Conservation (phyloP, 2,329 filamentous ascomycete genomes). For the Penicillium sp. region DNA sequence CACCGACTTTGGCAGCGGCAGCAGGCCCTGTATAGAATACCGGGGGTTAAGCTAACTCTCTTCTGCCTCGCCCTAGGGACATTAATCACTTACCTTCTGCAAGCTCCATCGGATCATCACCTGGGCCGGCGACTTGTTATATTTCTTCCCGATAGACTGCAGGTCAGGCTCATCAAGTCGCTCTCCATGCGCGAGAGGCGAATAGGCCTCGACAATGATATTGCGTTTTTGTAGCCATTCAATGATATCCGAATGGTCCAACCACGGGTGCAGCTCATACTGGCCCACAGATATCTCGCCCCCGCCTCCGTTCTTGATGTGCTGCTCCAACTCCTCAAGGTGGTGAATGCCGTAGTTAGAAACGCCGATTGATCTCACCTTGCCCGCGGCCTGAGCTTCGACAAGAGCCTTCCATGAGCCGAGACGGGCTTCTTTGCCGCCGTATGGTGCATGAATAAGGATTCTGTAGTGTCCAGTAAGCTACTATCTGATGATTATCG, state of each 20-base stretch:
- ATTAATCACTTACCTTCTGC: conserved; percentile 66
- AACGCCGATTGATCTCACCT: conserved; percentile 73
- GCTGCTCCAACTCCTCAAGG: conserved; percentile 65
- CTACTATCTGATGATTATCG: background rate
- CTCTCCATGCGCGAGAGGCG: conserved; percentile 72
- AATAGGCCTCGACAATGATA: conserved; percentile 79
- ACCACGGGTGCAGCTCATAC: conserved; percentile 82
- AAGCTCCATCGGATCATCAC: conserved; percentile 78
- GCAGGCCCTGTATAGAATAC: conserved; percentile 57
- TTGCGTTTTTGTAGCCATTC: conserved; percentile 67
- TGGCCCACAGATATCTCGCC: conserved; percentile 75
- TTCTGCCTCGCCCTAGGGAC: background rate
- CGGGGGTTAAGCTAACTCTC: background rate
- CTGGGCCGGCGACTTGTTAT: conserved; percentile 72
- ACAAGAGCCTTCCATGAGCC: conserved; percentile 78
- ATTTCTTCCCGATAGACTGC: conserved; percentile 65
- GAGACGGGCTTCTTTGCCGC: conserved; percentile 68
- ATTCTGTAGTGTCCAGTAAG: conserved; percentile 41
- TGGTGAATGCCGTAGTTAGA: conserved; percentile 79
- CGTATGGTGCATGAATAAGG: conserved; percentile 78
- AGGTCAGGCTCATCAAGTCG: conserved; percentile 71
- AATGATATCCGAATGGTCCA: conserved; percentile 70
- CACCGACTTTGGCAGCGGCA: conserved; percentile 67
- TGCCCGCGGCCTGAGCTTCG: conserved; percentile 73
- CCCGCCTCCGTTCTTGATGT: conserved; percentile 63